Evolutionary conservation across 2,329 filamentous ascomycete species (phyloP), one percentile per base, ranked within the genome.

Genomic region (Fusarium sp.): DNA sequence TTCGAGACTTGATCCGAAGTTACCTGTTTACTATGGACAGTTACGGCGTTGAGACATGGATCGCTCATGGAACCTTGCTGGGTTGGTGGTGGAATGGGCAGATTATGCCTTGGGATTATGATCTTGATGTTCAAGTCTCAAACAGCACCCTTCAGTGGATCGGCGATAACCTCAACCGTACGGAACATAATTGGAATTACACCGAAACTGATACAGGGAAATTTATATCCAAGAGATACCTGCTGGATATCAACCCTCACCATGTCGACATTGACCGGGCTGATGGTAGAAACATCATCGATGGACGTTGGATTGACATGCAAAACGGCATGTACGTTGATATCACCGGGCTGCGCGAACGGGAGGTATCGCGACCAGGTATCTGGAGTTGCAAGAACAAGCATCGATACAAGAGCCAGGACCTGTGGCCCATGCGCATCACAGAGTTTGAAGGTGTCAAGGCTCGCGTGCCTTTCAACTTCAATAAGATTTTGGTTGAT

Each of bases 81-180:
- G 93, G 93, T 15, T 97, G 93, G 93, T 96, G 92, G 92, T 97
- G 93, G 93, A 95, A 94, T 77, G 87, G 84, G 44, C 81, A 89
- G 80, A 89, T 93, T 77, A 89, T 95, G 82, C 92, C 92, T 1
- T 95, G 92, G 92, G 93, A 96, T 79, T 92, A 90, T 83, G 93
- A 97, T 79, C 83, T 96, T 47, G 93, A 97, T 79, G 92, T 92
- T 1, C 93, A 96, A 80, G 89, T 96, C 29, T 88, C 89, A 20
- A 87, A 86, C 59, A 82, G 84, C 32, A 94, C 92, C 2, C 84
- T 96, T 47, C 79, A 83, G 38, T 89, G 89, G 78, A 83, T 96
- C 27, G 91, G 85, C 32, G 81, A 88, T 60, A 82, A 89, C 67
- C 85, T 89, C 79, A 96, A 96, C 81, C 87, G 88, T 72, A 94